A percentile compares a stretch with the other conserved stretches of the same genome.
Conservation (phyloP, 495 filamentous ascomycete genomes). For the Aspergillus carlsbadensis region DNA sequence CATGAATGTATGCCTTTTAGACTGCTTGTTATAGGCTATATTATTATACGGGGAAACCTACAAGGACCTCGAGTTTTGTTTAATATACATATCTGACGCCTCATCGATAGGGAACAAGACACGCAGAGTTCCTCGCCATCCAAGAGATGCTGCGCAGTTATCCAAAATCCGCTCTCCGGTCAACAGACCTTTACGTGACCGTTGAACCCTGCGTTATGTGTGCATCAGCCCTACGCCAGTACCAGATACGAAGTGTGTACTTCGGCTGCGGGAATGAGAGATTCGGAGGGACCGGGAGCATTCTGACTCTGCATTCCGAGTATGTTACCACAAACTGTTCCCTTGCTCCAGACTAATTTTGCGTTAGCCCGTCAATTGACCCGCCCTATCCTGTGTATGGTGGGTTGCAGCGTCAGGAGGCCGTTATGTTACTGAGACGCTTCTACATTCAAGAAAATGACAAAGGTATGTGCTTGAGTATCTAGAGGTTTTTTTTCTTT, state of each 20-base stretch:
- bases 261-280: constrained; percentile 95
- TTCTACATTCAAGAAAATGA: constrained; percentile 98
- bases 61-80: too few relatives aligned
- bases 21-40: background rate
- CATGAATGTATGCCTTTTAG: constrained; percentile 57
- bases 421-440: constrained; percentile 82
- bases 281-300: constrained; percentile 93
- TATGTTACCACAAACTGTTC: constrained; percentile 28
- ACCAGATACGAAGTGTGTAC: constrained; percentile 77
- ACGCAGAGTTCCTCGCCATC: constrained; percentile 91
- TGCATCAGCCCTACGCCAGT: constrained; percentile 84
- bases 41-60: too few relatives aligned
- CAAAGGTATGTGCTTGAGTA: constrained; percentile 54
- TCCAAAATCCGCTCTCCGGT: constrained; percentile 58
- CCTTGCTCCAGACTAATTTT: constrained; percentile 11
- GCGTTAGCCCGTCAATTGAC: constrained; percentile 57
- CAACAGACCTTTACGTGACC: constrained; percentile 88
- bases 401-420: constrained; percentile 81
- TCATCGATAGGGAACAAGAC: constrained; percentile 73
- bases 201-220: constrained; percentile 99
- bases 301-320: constrained; percentile 81
- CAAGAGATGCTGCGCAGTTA: constrained; percentile 56
- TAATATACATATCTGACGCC: background rate
- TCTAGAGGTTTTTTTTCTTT: too few relatives aligned
- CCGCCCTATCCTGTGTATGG: constrained; percentile 73